These are phyloP conservation scores for Usnea hakonensis DNA, from an alignment of 495 filamentous ascomycete genomes.

Conservation along the genomic window DNA sequence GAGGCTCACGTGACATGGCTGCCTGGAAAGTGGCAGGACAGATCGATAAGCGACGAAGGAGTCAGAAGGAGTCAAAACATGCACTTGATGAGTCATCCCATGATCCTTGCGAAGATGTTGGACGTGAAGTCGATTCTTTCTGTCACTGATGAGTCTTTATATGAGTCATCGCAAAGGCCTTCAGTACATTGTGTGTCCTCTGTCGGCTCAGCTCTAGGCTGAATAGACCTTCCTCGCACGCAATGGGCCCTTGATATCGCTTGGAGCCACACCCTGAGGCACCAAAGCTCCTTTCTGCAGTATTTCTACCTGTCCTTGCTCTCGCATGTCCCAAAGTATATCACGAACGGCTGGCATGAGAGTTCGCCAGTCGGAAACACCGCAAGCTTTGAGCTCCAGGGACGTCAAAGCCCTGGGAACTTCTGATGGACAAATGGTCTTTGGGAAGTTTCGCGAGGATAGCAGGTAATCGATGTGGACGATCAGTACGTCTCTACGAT, in stretches of 20 bases:
- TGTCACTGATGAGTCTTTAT: neutral
- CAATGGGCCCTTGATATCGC: constrained; percentile 36
- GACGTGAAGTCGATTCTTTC: too few species aligned
- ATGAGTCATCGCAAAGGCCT: neutral
- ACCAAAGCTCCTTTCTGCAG: constrained; percentile 39
- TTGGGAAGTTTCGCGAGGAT: constrained; percentile 29
- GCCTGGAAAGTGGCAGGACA: neutral
- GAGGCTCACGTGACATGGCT: neutral
- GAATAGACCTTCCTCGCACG: constrained; percentile 27
- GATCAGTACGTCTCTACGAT: neutral
- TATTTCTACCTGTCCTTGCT: constrained; percentile 37
- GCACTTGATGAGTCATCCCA: too few species aligned
- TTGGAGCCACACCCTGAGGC: constrained; percentile 19
- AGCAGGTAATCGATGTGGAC: constrained; percentile 9
- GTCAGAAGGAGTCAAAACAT: too few species aligned
- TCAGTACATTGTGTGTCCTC: neutral
- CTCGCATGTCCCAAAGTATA: constrained; percentile 30
- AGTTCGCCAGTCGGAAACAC: constrained; percentile 34
- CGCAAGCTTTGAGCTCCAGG: constrained; percentile 28
- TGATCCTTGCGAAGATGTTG: too few species aligned
- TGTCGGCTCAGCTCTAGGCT: neutral
- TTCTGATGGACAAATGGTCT: constrained; percentile 47
- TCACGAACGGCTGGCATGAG: constrained; percentile 37
- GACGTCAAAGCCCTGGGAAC: constrained; percentile 34
- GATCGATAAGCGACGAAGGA: neutral